Percentiles rank a stretch among this genome's conserved stretches.
Conservation (phyloP, 202 grass and related monocot species). For the Carex sylvatica region DNA sequence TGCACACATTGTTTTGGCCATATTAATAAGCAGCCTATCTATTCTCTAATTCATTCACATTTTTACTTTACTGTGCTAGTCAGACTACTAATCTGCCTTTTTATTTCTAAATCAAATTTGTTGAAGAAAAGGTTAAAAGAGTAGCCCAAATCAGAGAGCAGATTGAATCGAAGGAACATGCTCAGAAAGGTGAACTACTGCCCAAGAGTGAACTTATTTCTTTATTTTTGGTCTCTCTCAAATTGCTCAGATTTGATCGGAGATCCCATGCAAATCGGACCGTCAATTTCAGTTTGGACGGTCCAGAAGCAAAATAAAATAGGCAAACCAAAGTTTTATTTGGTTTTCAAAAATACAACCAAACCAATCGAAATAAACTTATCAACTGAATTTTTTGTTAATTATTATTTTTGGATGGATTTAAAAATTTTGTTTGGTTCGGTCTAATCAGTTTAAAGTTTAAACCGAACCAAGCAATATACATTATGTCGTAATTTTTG, state of each 20-base stretch:
- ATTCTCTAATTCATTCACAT: not conserved
- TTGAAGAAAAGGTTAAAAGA: conserved; percentile 50
- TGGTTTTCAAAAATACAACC: no score
- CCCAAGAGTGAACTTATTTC: not conserved
- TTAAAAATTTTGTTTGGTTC: no score
- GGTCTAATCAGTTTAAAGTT: no score
- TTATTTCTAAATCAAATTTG: conserved; percentile 19
- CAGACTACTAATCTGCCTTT: conserved; percentile 4
- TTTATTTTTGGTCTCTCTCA: not conserved
- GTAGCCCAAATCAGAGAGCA: conserved; percentile 64
- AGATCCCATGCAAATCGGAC: not conserved
- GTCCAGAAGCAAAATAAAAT: not conserved
- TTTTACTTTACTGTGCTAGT: conserved; percentile 16
- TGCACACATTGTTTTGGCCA: not conserved
- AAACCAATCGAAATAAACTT: no score
- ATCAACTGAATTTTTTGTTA: no score
- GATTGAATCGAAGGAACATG: conserved; percentile 57
- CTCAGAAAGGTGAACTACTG: conserved; percentile 53
- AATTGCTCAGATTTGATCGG: not conserved
- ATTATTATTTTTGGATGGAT: no score
- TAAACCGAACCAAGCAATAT: no score
- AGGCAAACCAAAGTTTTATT: no score
- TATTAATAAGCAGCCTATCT: not conserved
- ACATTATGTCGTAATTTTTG: no score
- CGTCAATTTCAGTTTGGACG: not conserved